Base-by-base conservation (phyloP, 2,329 filamentous ascomycete genomes). In the Hypoxylon sp. region DNA sequence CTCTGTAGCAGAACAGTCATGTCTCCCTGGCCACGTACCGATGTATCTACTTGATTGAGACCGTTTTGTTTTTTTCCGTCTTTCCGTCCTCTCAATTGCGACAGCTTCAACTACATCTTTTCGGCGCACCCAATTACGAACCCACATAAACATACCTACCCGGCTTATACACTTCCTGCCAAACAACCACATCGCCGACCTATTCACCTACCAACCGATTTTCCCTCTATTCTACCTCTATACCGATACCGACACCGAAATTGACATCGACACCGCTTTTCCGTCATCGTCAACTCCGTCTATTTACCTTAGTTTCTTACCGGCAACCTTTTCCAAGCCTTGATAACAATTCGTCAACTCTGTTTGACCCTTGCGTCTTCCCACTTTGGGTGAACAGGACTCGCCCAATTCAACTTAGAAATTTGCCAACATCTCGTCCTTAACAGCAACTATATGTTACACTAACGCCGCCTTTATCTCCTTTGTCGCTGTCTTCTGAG, bases 21-120 rank as follows among this genome's bases (percentile, higher is more conserved):
- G 62, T 30, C 59, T 58, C 45, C 25, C n/a, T 38, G 34, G 25
- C 14, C 48, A 17, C 51, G 58, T 60, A 62, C n/a, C 30, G 32
- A 56, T 34, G 28, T 19, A 56, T 63, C 61, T 53, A 59, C 49
- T 63, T 62, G 43, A 65, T 57, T 63, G 32, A 65, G 58, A 10
- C 28, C 51, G 41, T 19, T 59, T 60, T 38, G 17, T 51, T 30
- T 58, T 63, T 41, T 23, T 57, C 52, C 56, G 28, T 28, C 48
- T 36, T 63, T 63, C 17, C 51, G 48, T 45, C 23, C 14, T 32
- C 17, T 56, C 14, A 21, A 28, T 30, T 21, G 30, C 53, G 25
- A 52, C 38, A 46, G 28, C 49, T 67, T 62, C 49, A 48, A 51
- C 45, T 36, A 19, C n/a, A 38, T 55, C 36, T 49, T 23, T 19